These are phyloP conservation scores for Penicillium griseofulvum DNA, from an alignment of 2,329 filamentous ascomycete species.

Conservation along the genomic window DNA sequence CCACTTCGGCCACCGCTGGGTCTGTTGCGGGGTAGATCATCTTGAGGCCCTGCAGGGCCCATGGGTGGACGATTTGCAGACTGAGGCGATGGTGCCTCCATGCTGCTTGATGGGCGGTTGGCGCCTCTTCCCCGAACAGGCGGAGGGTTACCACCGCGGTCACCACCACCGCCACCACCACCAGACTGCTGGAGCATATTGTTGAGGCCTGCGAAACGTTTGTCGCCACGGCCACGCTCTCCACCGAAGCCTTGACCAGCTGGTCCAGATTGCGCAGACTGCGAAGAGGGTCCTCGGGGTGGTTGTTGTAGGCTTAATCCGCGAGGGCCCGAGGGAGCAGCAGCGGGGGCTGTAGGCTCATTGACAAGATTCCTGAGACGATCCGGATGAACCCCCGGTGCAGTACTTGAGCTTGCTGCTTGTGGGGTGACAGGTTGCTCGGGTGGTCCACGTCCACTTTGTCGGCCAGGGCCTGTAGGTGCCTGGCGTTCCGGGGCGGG, in stretches of 20 bases:
- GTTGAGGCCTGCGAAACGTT: slow-evolving; percentile 48
- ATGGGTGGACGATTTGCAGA: slow-evolving; percentile 31
- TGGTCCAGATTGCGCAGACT: slow-evolving; percentile 41
- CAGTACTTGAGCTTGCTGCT: slow-evolving; percentile 34
- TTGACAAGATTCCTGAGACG: slow-evolving; percentile 48
- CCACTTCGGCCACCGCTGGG: slow-evolving; percentile 28
- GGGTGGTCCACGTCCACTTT: slow-evolving; percentile 35
- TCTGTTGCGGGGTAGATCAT: slow-evolving; percentile 30
- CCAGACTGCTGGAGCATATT: slow-evolving; percentile 48
- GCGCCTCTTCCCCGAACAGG: slow-evolving; percentile 42
- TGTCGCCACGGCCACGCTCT: slow-evolving; percentile 45
- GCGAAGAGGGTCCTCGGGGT: slow-evolving; percentile 30
- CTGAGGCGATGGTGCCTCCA: slow-evolving; percentile 34
- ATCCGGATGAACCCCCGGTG: slow-evolving; percentile 54
- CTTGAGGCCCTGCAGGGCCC: slow-evolving; percentile 28
- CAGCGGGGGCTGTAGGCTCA: slow-evolving; percentile 8
- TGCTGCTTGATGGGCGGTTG: slow-evolving; percentile 33
- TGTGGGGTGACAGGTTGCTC: slow-evolving; percentile 35
- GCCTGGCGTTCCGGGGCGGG: slow-evolving; percentile 40
- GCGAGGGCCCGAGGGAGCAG: slow-evolving; percentile 5
- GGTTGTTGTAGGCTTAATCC: slow-evolving; percentile 25
- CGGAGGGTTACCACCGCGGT: slow-evolving; percentile 34
- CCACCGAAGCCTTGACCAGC: slow-evolving; percentile 33
- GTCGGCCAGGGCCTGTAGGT: slow-evolving; percentile 45
- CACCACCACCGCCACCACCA: slow-evolving; percentile 25